These are phyloP conservation scores for Annulohypoxylon bovei DNA, from an alignment of 495 filamentous ascomycete species.

Conservation along the genomic window DNA sequence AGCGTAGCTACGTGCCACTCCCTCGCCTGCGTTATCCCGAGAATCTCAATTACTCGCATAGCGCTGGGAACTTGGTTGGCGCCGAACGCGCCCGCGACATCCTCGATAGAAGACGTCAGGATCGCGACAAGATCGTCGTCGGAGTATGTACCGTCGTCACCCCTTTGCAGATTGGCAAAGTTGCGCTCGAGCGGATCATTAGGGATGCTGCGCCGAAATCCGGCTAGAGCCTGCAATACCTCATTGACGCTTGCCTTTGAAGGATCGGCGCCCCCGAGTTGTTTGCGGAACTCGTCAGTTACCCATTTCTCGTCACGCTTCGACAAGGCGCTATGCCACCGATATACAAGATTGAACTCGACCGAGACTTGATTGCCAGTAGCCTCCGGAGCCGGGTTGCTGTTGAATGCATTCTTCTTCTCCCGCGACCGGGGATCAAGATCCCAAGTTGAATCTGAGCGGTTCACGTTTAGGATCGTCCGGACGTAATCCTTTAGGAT, in stretches of 20 bases:
- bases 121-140: conserved; percentile 70
- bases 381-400: conserved; percentile 62
- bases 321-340: conserved; percentile 75
- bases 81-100: conserved; percentile 64
- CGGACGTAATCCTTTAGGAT: conserved; percentile 84
- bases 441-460: conserved; percentile 80
- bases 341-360: conserved; percentile 72
- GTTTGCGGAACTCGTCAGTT: conserved; percentile 59
- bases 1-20: conserved; percentile 78
- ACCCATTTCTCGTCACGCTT: conserved; percentile 72
- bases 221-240: conserved; percentile 59
- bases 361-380: conserved; percentile 80
- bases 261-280: conserved; percentile 65
- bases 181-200: conserved; percentile 64
- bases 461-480: conserved; percentile 82
- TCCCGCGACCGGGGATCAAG: conserved; percentile 75
- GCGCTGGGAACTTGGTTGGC: conserved; percentile 73
- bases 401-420: conserved; percentile 65
- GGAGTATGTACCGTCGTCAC: conserved; percentile 61
- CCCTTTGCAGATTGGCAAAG: conserved; percentile 65
- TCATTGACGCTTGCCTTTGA: conserved; percentile 58
- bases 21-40: conserved; percentile 80
- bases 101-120: conserved; percentile 65
- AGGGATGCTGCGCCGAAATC: conserved; percentile 62
- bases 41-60: conserved; percentile 74